Conservation (phyloP, 2,329 filamentous ascomycete species). For the Rachicladosporium sp. region DNA sequence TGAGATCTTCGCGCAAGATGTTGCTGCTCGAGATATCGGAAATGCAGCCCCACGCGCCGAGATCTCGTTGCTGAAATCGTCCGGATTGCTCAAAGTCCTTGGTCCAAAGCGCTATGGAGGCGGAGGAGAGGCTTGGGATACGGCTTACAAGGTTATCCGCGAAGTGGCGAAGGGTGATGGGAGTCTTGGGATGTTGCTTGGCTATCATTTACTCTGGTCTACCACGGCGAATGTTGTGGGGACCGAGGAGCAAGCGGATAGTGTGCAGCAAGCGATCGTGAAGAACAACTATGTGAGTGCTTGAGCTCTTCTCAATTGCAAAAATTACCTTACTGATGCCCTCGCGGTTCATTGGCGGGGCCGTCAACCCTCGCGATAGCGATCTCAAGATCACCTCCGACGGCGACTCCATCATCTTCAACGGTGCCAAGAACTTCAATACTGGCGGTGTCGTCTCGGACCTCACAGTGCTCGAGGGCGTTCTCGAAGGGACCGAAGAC, state of each 20-base stretch:
- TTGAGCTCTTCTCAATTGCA: not conserved
- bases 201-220: constrained; percentile 54
- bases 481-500: constrained; percentile 43
- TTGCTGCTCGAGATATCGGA: constrained; percentile 35
- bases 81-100: constrained; percentile 39
- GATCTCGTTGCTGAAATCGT: constrained; percentile 39
- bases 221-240: constrained; percentile 50
- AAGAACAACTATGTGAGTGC: constrained; percentile 43
- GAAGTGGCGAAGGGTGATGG: constrained; percentile 54
- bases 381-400: constrained; percentile 46
- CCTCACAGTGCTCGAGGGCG: constrained; percentile 52
- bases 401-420: constrained; percentile 45
- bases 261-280: constrained; percentile 41
- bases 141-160: constrained; percentile 47
- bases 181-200: constrained; percentile 52
- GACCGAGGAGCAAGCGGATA: constrained; percentile 45
- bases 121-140: constrained; percentile 40
- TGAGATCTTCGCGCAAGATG: constrained; percentile 38
- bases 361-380: constrained; percentile 53
- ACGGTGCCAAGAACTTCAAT: constrained; percentile 54
- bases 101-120: constrained; percentile 41
- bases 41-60: constrained; percentile 42
- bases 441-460: constrained; percentile 56
- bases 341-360: constrained; percentile 48
- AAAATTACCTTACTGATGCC: constrained; percentile 32